Conservation (phyloP, 495 filamentous ascomycete species). For the Annulohypoxylon moriforme region DNA sequence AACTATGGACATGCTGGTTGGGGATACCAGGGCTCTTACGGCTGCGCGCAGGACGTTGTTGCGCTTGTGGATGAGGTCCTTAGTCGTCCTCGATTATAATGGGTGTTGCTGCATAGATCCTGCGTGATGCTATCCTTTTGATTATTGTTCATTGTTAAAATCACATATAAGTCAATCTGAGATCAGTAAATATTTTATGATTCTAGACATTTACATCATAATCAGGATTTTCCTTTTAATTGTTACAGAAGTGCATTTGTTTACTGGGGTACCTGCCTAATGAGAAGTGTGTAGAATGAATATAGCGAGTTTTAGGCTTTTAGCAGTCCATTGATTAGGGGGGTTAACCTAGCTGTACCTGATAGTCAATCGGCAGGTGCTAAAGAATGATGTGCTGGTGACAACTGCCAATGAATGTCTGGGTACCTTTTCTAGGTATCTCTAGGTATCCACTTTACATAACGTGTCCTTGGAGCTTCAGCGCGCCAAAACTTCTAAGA, state of each 20-base stretch:
- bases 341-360: too few species aligned
- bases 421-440: not conserved
- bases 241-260: too few species aligned
- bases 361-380: not conserved
- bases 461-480: slow-evolving; percentile 29
- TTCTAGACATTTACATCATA: too few species aligned
- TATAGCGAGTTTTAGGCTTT: too few species aligned
- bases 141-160: not conserved
- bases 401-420: not conserved
- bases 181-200: too few species aligned
- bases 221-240: too few species aligned
- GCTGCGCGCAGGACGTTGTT: slow-evolving; percentile 77
- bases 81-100: slow-evolving; percentile 23
- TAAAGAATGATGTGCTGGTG: not conserved
- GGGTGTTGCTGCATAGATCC: not conserved
- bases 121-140: too few species aligned
- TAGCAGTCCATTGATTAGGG: too few species aligned
- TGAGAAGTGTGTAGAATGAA: too few species aligned
- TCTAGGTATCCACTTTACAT: slow-evolving; percentile 22
- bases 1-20: slow-evolving; percentile 97
- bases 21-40: slow-evolving; percentile 90
- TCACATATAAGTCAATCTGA: too few species aligned
- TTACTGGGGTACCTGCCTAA: too few species aligned
- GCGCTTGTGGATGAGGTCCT: slow-evolving; percentile 73
- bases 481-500: not conserved